Evolutionary conservation across 2,329 filamentous ascomycete species (phyloP).

Genomic region (Raffaelea arxii): DNA sequence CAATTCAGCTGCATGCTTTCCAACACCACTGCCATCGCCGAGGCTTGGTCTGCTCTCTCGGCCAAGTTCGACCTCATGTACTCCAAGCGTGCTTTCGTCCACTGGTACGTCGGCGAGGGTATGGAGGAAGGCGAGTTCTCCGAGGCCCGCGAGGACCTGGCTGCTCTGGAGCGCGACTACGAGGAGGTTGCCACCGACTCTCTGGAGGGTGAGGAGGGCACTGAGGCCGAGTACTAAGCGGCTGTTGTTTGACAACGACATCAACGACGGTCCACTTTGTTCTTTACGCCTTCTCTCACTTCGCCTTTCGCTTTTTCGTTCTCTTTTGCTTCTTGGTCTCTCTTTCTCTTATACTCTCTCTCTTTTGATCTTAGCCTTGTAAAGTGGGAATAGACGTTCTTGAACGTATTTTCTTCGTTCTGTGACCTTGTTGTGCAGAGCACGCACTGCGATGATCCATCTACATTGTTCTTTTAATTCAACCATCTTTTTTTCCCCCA

Average conservation of each 20-base stretch:
- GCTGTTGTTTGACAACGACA: background rate
- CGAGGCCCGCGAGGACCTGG: conserved; percentile 96
- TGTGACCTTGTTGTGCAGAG: background rate
- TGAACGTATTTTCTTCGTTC: background rate
- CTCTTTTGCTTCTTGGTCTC: background rate
- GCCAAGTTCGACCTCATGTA: conserved; percentile 99
- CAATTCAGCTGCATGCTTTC: conserved; percentile 84
- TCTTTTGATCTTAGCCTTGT: background rate
- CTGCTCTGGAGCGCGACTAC: conserved; percentile 95
- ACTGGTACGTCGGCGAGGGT: conserved; percentile 99
- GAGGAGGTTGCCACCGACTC: conserved; percentile 97
- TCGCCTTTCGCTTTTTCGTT: background rate
- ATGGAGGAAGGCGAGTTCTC: conserved; percentile 99
- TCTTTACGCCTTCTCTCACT: background rate
- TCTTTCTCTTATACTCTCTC: too few species aligned
- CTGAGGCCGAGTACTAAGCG: conserved; percentile 81
- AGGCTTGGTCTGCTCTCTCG: conserved; percentile 93
- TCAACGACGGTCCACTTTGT: background rate
- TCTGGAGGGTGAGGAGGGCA: conserved; percentile 73
- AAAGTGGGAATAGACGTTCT: conserved; percentile 1
- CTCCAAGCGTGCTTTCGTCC: conserved; percentile 99
- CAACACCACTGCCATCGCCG: conserved; percentile 97
- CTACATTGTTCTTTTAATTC: background rate
- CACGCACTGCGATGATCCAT: background rate
- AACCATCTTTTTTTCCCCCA: background rate